Base-by-base conservation (phyloP, 1,139 yeast species). In the Hyphopichia fennica region DNA sequence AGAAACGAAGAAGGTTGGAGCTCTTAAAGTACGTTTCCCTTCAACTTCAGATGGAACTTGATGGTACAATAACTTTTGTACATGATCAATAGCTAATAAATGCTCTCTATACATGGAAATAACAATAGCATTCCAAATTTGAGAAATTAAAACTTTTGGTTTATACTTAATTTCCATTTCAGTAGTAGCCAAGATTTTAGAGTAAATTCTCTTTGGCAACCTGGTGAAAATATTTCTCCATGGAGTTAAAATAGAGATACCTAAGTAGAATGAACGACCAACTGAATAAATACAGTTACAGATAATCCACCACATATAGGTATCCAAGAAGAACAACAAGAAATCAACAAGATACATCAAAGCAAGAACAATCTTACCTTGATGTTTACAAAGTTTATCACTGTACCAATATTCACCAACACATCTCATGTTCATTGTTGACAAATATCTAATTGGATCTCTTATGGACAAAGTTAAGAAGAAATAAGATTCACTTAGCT, bases 91-190 rank as follows among this genome's bases (percentile, higher is more conserved):
- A 33, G 99, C 98, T 55, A 93, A 75, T 67, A 93, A 77, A 66
- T 91, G 98, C 71, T 91, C 98, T 75, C 98, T 88, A 82, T 91
- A 91, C 97, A 91, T 91, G 49, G 97, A 90, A 58, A 91, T 91
- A 57, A 91, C 95, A 67, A 91, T 87, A 43, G 99, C 99, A 66
- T 93, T 93, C 99, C 99, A 93, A 58, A 93, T 91, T 75, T 93
- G 99, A 37, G 98, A 90, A 61, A 93, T 91, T 65, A 93, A 79
- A 53, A 93, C 98, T 81, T 93, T 93, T 56, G 99, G 99, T 72
- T 93, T 93, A 75, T 93, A 93, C 75, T 93, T 93, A 63, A 93
- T 89, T 73, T 93, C 99, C 98, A 93, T 93, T 67, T 93, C 99
- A 52, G 96, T 88, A 34, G 99, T 93, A 38, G 98, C 98, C 68